phyloP scores from a whole-genome alignment of 768 basidiomycete species.

The Tricholoma matsutake region DNA sequence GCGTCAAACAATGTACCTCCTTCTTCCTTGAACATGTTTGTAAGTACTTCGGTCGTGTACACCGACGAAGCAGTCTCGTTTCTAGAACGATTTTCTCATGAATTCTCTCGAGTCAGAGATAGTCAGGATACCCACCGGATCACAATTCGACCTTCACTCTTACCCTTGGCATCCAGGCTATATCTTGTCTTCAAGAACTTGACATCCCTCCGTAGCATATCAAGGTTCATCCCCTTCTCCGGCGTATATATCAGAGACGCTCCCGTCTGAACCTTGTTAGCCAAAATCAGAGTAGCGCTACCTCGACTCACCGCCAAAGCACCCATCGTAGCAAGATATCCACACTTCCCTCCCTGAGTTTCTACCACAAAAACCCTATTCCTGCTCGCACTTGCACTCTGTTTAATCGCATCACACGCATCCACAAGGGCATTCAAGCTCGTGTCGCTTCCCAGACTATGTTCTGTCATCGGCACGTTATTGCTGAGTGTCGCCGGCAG shows the following conservation, averaged over 20 bases:
- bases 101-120: not conserved
- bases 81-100: conserved; percentile 35
- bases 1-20: conserved; percentile 92
- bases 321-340: conserved; percentile 93
- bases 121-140: conserved; percentile 61
- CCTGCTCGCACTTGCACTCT: conserved; percentile 93
- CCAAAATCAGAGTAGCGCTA: not conserved
- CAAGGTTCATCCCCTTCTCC: conserved; percentile 83
- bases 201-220: conserved; percentile 79
- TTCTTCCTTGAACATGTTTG: conserved; percentile 93
- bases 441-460: conserved; percentile 95
- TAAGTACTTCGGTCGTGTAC: conserved; percentile 89
- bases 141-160: conserved; percentile 89
- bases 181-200: conserved; percentile 86
- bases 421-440: conserved; percentile 95
- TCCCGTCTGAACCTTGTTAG: conserved; percentile 57
- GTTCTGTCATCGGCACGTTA: conserved; percentile 97
- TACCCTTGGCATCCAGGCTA: conserved; percentile 80
- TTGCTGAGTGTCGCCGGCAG: conserved; percentile 97
- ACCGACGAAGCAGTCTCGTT: conserved; percentile 85
- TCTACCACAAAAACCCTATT: conserved; percentile 98
- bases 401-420: conserved; percentile 98
- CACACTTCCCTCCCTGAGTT: conserved; percentile 96
- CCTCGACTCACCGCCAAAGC: conserved; percentile 78
- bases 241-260: conserved; percentile 94